These are phyloP conservation scores for Ganoderma sinense DNA, from an alignment of 1,284 basidiomycete genomes.

Conservation along the genomic window DNA sequence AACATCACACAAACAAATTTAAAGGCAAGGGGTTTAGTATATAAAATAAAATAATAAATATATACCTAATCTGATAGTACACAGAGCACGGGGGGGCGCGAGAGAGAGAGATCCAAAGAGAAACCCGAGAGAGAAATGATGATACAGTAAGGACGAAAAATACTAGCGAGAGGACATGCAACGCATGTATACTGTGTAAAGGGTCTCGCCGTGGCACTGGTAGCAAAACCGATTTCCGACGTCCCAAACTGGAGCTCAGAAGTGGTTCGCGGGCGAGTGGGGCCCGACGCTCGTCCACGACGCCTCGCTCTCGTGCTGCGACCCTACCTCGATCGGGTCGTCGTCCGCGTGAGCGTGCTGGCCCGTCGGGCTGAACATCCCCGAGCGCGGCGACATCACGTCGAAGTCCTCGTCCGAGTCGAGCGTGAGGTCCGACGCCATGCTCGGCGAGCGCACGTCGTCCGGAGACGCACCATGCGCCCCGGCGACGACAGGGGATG, in stretches of 20 bases:
- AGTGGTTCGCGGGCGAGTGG: constrained; percentile 32
- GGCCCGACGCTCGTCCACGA: constrained; percentile 40
- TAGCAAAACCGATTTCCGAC: neutral
- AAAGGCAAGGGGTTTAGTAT: no score
- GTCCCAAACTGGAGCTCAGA: constrained; percentile 10
- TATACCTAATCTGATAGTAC: no score
- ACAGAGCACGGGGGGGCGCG: neutral
- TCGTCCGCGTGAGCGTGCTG: constrained; percentile 20
- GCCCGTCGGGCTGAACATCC: constrained; percentile 38
- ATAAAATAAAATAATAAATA: no score
- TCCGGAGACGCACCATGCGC: constrained; percentile 20
- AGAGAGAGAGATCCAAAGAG: neutral
- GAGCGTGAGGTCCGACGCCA: constrained; percentile 31
- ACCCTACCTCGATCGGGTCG: constrained; percentile 35
- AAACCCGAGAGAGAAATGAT: neutral
- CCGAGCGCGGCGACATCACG: constrained; percentile 38
- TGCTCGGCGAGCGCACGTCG: constrained; percentile 29
- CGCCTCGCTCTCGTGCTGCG: constrained; percentile 30
- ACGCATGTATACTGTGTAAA: neutral
- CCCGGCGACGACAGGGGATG: neutral
- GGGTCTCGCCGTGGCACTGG: neutral
- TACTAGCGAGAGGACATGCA: neutral
- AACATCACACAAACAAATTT: no score
- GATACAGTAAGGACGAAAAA: constrained; percentile 1
- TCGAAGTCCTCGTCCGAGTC: constrained; percentile 34